Conservation (phyloP, 306 rosid genomes). For the Cucumis hystrix region DNA sequence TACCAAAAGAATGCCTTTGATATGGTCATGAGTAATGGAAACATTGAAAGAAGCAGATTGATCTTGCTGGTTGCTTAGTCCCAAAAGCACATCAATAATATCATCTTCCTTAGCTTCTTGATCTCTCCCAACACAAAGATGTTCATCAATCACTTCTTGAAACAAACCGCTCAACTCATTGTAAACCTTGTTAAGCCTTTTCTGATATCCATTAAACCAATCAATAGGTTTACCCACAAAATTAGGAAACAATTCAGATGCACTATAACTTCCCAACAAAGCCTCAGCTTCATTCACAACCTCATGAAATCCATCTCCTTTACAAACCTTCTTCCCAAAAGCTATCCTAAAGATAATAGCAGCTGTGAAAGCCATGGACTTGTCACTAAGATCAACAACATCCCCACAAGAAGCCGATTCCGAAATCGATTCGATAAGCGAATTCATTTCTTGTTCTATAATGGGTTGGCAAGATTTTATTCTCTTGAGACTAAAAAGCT, state of each 20-base stretch:
- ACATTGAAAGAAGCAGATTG: background rate
- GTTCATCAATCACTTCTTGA: constrained; percentile 24
- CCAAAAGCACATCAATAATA: constrained; percentile 14
- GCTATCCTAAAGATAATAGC: constrained; percentile 25
- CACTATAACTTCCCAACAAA: constrained; percentile 13
- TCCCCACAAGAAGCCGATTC: background rate
- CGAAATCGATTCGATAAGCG: constrained; percentile 2
- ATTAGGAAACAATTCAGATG: constrained; percentile 19
- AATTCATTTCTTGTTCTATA: constrained; percentile 8
- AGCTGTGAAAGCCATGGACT: constrained; percentile 16
- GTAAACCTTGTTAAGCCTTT: constrained; percentile 17
- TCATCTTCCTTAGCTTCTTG: constrained; percentile 12
- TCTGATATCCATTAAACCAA: constrained; percentile 12
- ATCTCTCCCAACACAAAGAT: background rate
- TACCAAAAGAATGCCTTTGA: constrained; percentile 31
- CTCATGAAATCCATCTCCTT: constrained; percentile 16
- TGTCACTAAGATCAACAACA: constrained; percentile 14
- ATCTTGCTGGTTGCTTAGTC: background rate
- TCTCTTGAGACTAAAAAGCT: constrained; percentile 24
- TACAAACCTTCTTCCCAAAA: constrained; percentile 22
- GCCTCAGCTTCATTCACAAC: constrained; percentile 24
- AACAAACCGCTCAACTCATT: constrained; percentile 25
- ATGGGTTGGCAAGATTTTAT: constrained; percentile 7
- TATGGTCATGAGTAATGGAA: constrained; percentile 5
- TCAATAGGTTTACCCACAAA: constrained; percentile 39